Base-by-base conservation (phyloP, 768 basidiomycete species). In the Asterophora lycoperdoides region DNA sequence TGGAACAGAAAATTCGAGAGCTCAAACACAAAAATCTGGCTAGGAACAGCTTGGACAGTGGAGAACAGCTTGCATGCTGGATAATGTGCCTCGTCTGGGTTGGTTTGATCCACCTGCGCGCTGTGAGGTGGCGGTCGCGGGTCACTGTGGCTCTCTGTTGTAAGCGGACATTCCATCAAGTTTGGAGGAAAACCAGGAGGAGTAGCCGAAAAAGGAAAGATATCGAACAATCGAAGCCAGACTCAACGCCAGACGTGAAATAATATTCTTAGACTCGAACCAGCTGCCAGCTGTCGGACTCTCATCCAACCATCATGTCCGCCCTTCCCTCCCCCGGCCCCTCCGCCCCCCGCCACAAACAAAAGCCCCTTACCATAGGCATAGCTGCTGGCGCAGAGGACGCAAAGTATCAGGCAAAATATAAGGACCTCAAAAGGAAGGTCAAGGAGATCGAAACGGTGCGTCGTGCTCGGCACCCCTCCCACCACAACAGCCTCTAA, bases 371-470 rank as follows among this genome's bases (percentile, higher is more conserved):
- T 41, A 54, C 78, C 15, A 70, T 80, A 17, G 86, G 84, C 53
- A 85, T 88, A 54, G 78, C 85, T 33, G 86, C 85, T 20, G 84
- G 86, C 58, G 86, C 84, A 15, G 89, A 91, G 63, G 89, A 92
- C 67, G 80, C 79, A 62, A 91, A 89, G 68, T 93, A 92, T 64
- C 85, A 88, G 51, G 78, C 80, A 60, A 92, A 92, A 68, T 93
- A 92, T 72, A 89, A 83, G 65, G 89, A 93, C 50, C 73, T 93
- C 55, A 91, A 89, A 66, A 79, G 83, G 68, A 91, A 90, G 70
- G 89, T 92, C 49, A 86, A 83, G 63, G 89, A 92, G 67, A 86
- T 92, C 55, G 90, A 93, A 69, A 67, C 74, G 28, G 90, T 89
- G 52, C 58, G 85, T 79, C 57, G 36, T 35, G 51, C 32, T 44